These are phyloP conservation scores for Stachybotrys echinatus DNA, from an alignment of 2,329 filamentous ascomycete species.

Conservation along the genomic window DNA sequence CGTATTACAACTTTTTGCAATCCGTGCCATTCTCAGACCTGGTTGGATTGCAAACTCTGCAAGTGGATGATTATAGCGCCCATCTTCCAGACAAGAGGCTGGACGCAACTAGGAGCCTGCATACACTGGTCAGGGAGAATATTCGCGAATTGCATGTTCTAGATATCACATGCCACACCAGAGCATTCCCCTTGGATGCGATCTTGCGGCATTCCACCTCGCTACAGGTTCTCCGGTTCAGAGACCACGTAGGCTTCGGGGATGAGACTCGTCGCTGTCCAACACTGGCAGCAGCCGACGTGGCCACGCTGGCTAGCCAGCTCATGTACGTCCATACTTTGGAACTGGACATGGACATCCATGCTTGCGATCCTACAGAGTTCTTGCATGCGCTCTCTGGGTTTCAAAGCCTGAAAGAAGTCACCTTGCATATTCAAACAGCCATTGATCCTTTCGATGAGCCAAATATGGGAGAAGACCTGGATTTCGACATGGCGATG, in stretches of 20 bases:
- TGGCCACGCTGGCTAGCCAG: constrained; percentile 24
- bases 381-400: constrained; percentile 33
- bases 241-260: constrained; percentile 40
- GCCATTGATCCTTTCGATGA: constrained; percentile 26
- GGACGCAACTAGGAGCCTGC: constrained; percentile 34
- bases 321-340: constrained; percentile 30
- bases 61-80: constrained; percentile 39
- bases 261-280: constrained; percentile 37
- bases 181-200: constrained; percentile 32
- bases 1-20: constrained; percentile 36
- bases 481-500: constrained; percentile 30
- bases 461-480: constrained; percentile 21
- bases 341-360: constrained; percentile 43
- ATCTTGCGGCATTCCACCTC: constrained; percentile 31
- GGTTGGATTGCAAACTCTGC: constrained; percentile 27
- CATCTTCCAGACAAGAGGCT: constrained; percentile 29
- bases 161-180: constrained; percentile 35
- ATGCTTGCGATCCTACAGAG: constrained; percentile 22
- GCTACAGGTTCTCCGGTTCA: constrained; percentile 32
- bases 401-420: constrained; percentile 32
- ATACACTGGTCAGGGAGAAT: constrained; percentile 29
- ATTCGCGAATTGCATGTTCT: constrained; percentile 31
- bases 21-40: constrained; percentile 34
- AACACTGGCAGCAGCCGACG: constrained; percentile 28
- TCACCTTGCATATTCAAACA: constrained; percentile 41